These are phyloP conservation scores for Monilinia vaccinii-corymbosi DNA, from an alignment of 2,329 filamentous ascomycete genomes.

Conservation along the genomic window DNA sequence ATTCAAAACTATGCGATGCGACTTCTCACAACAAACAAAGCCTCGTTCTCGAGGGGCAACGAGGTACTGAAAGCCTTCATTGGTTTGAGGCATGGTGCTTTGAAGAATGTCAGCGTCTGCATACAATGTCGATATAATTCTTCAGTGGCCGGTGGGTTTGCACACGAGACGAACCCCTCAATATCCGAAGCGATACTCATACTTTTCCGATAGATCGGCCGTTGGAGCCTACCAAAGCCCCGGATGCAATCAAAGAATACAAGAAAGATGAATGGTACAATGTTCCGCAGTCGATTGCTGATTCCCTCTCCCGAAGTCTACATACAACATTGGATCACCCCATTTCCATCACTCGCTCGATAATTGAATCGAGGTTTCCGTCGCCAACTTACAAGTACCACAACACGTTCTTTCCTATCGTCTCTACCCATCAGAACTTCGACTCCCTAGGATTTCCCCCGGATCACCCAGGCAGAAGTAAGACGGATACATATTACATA, in stretches of 20 bases:
- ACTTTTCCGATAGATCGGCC: background rate
- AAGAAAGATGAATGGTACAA: conserved; percentile 78
- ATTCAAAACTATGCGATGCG: conserved; percentile 22
- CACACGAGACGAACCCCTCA: background rate
- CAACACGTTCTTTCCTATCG: conserved; percentile 73
- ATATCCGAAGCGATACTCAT: background rate
- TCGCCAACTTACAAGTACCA: conserved; percentile 63
- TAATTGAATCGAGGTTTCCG: conserved; percentile 87
- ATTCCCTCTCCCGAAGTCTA: conserved; percentile 66
- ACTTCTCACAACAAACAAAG: conserved; percentile 13
- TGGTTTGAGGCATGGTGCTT: conserved; percentile 16
- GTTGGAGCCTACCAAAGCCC: background rate
- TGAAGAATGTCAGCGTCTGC: conserved; percentile 17
- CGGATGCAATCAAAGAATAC: conserved; percentile 37
- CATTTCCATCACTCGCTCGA: conserved; percentile 77
- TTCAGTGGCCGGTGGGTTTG: conserved; percentile 16
- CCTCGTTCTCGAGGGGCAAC: conserved; percentile 14
- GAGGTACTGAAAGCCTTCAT: conserved; percentile 16
- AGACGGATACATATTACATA: conserved; percentile 92
- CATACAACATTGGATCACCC: conserved; percentile 90
- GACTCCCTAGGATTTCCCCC: conserved; percentile 88
- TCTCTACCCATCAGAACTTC: conserved; percentile 82
- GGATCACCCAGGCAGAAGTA: conserved; percentile 79
- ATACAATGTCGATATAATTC: conserved; percentile 25
- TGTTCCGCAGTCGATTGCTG: conserved; percentile 63